Base-by-base conservation (phyloP, 2,329 filamentous ascomycete species). In the Phialophora chinensis region DNA sequence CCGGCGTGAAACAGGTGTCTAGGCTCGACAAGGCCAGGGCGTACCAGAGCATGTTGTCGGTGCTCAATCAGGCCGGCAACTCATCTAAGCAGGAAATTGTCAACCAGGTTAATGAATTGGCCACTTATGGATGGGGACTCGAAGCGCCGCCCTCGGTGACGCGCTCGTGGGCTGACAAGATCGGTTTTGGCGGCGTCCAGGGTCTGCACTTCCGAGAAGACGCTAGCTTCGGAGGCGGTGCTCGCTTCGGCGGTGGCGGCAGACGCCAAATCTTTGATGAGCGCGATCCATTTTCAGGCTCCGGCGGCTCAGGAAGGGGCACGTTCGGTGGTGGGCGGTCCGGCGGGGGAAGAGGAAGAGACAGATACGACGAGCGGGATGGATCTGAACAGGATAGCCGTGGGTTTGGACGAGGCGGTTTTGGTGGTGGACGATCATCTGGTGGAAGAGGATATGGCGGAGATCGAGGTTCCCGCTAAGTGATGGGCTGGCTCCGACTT, bases 111-210 rank as follows among this genome's bases (percentile, higher is more conserved):
- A 83, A 84, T 68, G 73, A 78, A 57, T 73, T 82, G 20, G 78
- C 81, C 7, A 75, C 78, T 50, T 78, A 81, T 66, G 82, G 83
- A 6, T 85, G 81, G 78, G 80, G 81, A 5, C 77, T 85, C 73
- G 67, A 76, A 4, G 69, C 74, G 27, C 78, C 81, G 14, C 83
- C 83, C 5, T 29, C 56, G 1, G 61, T 80, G 14, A 62, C 60
- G 23, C 58, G 61, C 3, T 56, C 35, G 5, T 53, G 76, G 27
- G 74, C 73, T 8, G 35, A 63, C 6, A 78, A 74, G 68, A 65
- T 79, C 25, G 76, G 77, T 11, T 71, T 79, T 12, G 35, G 38
- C 2, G 54, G 70, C 11, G 56, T 75, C 10, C 57, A 66, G 23
- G 76, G 75, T 49, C 55, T 79, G 47, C 73, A 72, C 7, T 59